Conservation (phyloP, 768 basidiomycete species). For the Collybia mongolica region DNA sequence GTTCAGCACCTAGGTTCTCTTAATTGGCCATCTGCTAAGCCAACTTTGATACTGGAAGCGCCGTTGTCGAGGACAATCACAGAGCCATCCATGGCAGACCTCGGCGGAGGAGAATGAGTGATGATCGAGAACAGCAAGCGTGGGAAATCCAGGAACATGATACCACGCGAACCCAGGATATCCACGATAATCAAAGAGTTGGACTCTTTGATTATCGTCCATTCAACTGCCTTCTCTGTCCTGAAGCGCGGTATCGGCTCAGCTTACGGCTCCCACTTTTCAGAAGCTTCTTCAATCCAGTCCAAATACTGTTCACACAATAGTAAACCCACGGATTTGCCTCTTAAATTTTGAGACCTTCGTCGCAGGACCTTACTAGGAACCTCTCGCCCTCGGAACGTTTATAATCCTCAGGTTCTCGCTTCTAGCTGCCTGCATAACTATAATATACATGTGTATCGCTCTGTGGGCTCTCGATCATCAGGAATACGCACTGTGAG, state of each 20-base stretch:
- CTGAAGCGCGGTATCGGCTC: not conserved
- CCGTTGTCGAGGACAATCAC: slow-evolving; percentile 87
- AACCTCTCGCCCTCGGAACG: not conserved
- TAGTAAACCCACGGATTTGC: slow-evolving; percentile 28
- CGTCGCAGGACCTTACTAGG: not conserved
- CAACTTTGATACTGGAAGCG: slow-evolving; percentile 78
- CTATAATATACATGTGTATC: slow-evolving; percentile 63
- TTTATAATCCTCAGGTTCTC: not conserved
- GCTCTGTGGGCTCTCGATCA: slow-evolving; percentile 77
- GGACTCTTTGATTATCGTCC: too few species aligned
- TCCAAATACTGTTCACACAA: too few species aligned
- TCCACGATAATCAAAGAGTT: too few species aligned
- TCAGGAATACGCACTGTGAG: slow-evolving; percentile 78
- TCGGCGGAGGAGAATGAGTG: not conserved
- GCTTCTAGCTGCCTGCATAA: not conserved
- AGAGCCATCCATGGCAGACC: slow-evolving; percentile 10
- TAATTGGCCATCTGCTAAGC: slow-evolving; percentile 38
- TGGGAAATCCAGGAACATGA: not conserved
- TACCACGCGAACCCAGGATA: too few species aligned
- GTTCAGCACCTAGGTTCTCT: slow-evolving; percentile 30
- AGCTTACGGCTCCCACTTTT: not conserved
- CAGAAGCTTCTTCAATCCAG: too few species aligned
- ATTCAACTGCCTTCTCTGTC: too few species aligned
- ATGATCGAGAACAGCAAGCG: not conserved
- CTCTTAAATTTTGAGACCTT: not conserved